Base-by-base conservation (phyloP, 768 basidiomycete species). In the Podaxis sp. region DNA sequence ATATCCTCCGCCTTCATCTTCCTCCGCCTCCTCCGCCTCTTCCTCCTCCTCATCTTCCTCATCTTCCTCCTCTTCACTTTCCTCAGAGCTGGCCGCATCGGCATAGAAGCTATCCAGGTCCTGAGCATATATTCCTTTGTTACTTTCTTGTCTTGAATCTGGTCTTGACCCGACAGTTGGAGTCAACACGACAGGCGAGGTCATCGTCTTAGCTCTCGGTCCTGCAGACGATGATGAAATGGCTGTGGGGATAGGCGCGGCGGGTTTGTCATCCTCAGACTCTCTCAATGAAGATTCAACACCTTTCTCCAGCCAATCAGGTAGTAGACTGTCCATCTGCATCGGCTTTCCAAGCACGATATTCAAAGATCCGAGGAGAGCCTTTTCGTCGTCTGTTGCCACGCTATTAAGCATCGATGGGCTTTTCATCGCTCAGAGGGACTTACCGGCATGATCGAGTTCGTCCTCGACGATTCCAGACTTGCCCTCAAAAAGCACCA, bases 271-370 rank as follows among this genome's bases (percentile, higher is more conserved):
- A 10, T 89, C 87, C 51, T 82, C 84, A 20, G 77, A 79, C 64
- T 94, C 89, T 62, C 96, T 83, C 60, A 98, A 74, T 0, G 83
- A 79, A 1, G 91, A 76, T 66, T 95, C 92, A 3, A 92, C 92
- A 0, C 94, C 95, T 59, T 85, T 80, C 72, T 96, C 93, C 4
- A 91, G 80, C 96, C 96, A 97, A 68, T 93, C 93, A 0, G 93
- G 92, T 0, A 96, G 60, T 63, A 78, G 56, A 36, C 72, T 77
- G 62, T 88, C 85, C 49, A 79, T 75, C 4, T 75, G 77, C 71
- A 86, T 78, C 11, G 78, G 74, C 70, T 80, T 85, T 1, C 85
- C 84, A 2, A 82, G 84, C 41, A 93, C 78, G 17, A 86, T 75
- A 10, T 82, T 84, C 64, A 93, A 75, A 2, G 91, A 87, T 24